Conservation (phyloP, 2,329 filamentous ascomycete species). For the Davidsoniella eucalypti region DNA sequence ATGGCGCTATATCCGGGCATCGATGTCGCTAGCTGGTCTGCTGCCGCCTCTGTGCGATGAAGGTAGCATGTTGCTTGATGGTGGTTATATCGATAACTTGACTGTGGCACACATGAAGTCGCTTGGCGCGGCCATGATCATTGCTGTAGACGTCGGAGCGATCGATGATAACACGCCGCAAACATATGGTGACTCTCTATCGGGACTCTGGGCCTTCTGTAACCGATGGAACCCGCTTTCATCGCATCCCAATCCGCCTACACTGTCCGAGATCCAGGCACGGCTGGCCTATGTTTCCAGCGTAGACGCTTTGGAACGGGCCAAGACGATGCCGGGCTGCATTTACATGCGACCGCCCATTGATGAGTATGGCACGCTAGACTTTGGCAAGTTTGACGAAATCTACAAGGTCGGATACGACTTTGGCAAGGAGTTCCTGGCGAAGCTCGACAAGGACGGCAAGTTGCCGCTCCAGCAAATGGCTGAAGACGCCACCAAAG, state of each 20-base stretch:
- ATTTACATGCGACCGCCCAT: conserved; percentile 94
- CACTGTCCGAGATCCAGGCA: conserved; percentile 88
- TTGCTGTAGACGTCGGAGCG: conserved; percentile 86
- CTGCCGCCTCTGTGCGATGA: conserved; percentile 92
- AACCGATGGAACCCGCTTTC: conserved; percentile 98
- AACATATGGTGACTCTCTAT: conserved; percentile 81
- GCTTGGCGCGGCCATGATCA: conserved; percentile 82
- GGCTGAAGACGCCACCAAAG: conserved; percentile 49
- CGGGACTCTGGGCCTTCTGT: conserved; percentile 83
- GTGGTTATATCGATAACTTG: conserved; percentile 92
- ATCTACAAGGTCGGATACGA: conserved; percentile 80
- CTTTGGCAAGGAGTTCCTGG: conserved; percentile 68
- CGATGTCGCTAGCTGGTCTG: conserved; percentile 88
- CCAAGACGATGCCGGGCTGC: conserved; percentile 80
- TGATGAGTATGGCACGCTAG: conserved; percentile 81
- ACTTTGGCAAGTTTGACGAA: conserved; percentile 96
- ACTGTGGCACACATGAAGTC: conserved; percentile 96
- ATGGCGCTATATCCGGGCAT: conserved; percentile 91
- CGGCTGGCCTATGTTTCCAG: conserved; percentile 87
- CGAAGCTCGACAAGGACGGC: conserved; percentile 61
- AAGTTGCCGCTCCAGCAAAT: conserved; percentile 53
- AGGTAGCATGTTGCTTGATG: conserved; percentile 89
- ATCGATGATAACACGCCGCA: conserved; percentile 87
- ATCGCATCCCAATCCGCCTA: conserved; percentile 75
- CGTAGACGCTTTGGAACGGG: conserved; percentile 83